Base-by-base conservation (phyloP, 768 basidiomycete genomes). In the Boletus rubroflammeus region DNA sequence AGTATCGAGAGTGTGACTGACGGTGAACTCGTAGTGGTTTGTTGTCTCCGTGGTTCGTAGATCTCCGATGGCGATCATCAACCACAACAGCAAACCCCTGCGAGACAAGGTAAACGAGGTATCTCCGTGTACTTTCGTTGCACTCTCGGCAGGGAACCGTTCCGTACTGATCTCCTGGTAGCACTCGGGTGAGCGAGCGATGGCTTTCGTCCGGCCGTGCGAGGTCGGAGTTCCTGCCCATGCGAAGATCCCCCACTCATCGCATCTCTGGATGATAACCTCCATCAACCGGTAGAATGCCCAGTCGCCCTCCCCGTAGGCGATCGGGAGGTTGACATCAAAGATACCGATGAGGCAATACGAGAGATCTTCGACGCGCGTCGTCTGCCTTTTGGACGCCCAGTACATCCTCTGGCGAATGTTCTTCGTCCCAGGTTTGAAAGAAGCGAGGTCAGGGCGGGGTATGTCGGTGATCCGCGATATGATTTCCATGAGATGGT, bases 281-380 rank as follows among this genome's bases (percentile, higher is more conserved):
- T 63, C 58, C 64, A 66, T 63, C 42, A 67, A 46, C 23, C 67
- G 53, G 49, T 64, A 48, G 41, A 69, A 67, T 9, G 67, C 67
- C 57, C 61, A 62, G 25, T 51, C 50, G 14, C 54, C 59, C 15
- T 61, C 59, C 40, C 59, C 54, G 2, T 61, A 61, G 5, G 59
- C 49, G 43, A 61, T 61, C 0, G 59, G 9, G 26, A 58, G 25
- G 35, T 53, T 60, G 39, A 67, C 55, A n/a, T 67, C 59, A 29
- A 68, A 63, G 26, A 67, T 55, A 38, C 66, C 59, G 19, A 68
- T 45, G 35, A 68, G 57, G 4, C 52, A 69, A 39, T 69, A 68
- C 5, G 66, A 61, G 9, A 47, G 53, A 21, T 68, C 66, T 41
- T 69, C 67, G 2, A 54, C 48, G 3, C 59, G 54, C 7, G 68